These are phyloP conservation scores for Potentilla sterilis DNA, from an alignment of 306 rosid genomes.

Conservation along the genomic window DNA sequence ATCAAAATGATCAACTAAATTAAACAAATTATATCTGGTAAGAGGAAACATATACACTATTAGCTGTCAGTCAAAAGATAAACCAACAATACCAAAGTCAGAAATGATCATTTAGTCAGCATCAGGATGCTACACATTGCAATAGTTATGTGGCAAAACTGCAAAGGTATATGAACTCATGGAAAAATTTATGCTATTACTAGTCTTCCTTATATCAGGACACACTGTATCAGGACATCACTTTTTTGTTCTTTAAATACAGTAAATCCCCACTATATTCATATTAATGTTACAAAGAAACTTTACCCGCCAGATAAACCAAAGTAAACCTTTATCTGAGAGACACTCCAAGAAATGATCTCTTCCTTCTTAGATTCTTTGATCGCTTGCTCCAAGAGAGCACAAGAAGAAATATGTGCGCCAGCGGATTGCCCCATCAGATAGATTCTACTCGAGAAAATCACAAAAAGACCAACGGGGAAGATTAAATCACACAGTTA, in stretches of 20 bases:
- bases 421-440: slow-evolving; percentile 99
- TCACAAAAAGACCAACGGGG: background rate
- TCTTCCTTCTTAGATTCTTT: slow-evolving; percentile 50
- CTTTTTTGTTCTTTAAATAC: background rate
- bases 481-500: slow-evolving; percentile 21
- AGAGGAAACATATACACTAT: slow-evolving; percentile 26
- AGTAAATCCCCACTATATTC: slow-evolving; percentile 11
- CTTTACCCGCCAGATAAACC: slow-evolving; percentile 97
- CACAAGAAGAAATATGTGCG: slow-evolving; percentile 89
- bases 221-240: background rate
- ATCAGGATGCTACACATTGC: background rate
- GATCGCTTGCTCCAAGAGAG: slow-evolving; percentile 76
- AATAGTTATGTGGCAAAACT: background rate
- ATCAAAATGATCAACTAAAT: slow-evolving; percentile 80
- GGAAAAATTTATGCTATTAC: background rate
- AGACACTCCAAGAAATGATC: slow-evolving; percentile 55
- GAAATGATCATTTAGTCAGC: slow-evolving; percentile 2
- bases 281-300: slow-evolving; percentile 10
- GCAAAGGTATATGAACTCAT: background rate
- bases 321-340: slow-evolving; percentile 78
- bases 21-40: slow-evolving; percentile 70
- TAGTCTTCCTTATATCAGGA: background rate
- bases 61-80: slow-evolving; percentile 24
- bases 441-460: slow-evolving; percentile 56
- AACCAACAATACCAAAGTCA: slow-evolving; percentile 22